These are phyloP conservation scores for Gynochthodes officinalis DNA, from an alignment of 257 asterid genomes.

Conservation along the genomic window DNA sequence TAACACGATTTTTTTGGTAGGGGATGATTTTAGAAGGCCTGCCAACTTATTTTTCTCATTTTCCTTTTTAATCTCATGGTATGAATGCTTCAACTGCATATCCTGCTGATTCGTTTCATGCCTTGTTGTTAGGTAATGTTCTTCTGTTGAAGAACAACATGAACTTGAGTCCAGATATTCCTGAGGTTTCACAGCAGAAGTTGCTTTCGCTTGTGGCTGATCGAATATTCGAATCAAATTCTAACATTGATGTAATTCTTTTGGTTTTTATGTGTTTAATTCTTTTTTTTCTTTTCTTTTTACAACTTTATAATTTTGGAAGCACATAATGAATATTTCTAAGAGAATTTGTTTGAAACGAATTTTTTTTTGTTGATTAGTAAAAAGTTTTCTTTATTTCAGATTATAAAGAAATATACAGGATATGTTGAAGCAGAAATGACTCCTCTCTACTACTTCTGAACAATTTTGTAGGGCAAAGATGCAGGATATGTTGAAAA, in stretches of 20 bases:
- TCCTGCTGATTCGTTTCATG: slow-evolving; percentile 14
- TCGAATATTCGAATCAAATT: slow-evolving; percentile 77
- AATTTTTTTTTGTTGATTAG: not conserved
- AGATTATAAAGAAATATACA: too few relatives aligned
- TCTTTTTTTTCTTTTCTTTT: slow-evolving; percentile 14
- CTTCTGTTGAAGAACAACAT: slow-evolving; percentile 72
- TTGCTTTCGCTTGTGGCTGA: slow-evolving; percentile 89
- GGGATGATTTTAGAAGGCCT: not conserved
- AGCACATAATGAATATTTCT: not conserved
- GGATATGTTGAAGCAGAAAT: not conserved
- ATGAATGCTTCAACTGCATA: not conserved
- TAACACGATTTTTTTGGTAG: not conserved
- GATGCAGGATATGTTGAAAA: slow-evolving; percentile 75
- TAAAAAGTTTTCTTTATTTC: not conserved
- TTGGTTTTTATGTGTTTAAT: slow-evolving; percentile 6
- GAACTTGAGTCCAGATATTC: slow-evolving; percentile 76
- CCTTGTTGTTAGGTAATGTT: slow-evolving; percentile 59
- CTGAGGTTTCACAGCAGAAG: slow-evolving; percentile 90
- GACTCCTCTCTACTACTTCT: slow-evolving; percentile 25
- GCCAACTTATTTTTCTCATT: not conserved
- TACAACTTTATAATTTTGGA: not conserved
- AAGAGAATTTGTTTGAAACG: not conserved
- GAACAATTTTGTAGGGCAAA: slow-evolving; percentile 52
- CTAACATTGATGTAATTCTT: slow-evolving; percentile 46
- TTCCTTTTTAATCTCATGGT: not conserved